These are phyloP conservation scores for Phycomyces blakesleeanus DNA, from an alignment of 192 early-diverging fungal genomes.

Conservation along the genomic window DNA sequence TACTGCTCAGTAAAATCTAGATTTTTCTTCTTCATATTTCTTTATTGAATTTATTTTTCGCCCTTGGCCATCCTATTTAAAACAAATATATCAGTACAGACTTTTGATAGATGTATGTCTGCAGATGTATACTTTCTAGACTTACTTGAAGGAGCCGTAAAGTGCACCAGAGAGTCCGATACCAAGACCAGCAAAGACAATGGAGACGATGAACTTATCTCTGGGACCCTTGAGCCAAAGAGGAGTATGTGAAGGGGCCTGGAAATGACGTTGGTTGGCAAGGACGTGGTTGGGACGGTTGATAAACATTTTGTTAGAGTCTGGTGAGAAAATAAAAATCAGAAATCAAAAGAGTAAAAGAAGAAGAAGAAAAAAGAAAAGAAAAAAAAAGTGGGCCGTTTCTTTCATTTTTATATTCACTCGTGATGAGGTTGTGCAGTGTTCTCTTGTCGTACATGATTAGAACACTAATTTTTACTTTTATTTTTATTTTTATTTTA, in stretches of 20 bases:
- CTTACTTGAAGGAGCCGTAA: slow-evolving; percentile 18
- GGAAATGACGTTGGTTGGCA: slow-evolving; percentile 19
- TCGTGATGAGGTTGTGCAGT: neutral
- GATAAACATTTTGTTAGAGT: slow-evolving; percentile 6
- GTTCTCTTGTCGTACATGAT: neutral
- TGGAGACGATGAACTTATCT: slow-evolving; percentile 17
- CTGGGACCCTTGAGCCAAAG: slow-evolving; percentile 26
- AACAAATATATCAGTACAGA: too few species aligned
- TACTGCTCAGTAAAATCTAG: too few species aligned
- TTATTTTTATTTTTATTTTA: too few species aligned
- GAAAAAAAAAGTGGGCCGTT: slow-evolving; percentile 7
- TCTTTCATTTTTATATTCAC: neutral
- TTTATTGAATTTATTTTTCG: too few species aligned
- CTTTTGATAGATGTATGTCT: too few species aligned
- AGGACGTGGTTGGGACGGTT: slow-evolving; percentile 23
- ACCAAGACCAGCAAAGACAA: slow-evolving; percentile 20
- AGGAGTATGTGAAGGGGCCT: slow-evolving; percentile 17
- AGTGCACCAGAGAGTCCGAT: slow-evolving; percentile 18
- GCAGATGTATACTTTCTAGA: too few species aligned
- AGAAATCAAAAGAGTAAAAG: too few species aligned
- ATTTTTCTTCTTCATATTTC: too few species aligned
- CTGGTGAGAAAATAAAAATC: slow-evolving; percentile 3
- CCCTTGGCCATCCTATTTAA: too few species aligned
- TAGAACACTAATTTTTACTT: neutral
- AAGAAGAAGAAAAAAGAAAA: slow-evolving; percentile 14